phyloP scores from a whole-genome alignment of 2,329 filamentous ascomycete genomes.

The Metarhizium album region DNA sequence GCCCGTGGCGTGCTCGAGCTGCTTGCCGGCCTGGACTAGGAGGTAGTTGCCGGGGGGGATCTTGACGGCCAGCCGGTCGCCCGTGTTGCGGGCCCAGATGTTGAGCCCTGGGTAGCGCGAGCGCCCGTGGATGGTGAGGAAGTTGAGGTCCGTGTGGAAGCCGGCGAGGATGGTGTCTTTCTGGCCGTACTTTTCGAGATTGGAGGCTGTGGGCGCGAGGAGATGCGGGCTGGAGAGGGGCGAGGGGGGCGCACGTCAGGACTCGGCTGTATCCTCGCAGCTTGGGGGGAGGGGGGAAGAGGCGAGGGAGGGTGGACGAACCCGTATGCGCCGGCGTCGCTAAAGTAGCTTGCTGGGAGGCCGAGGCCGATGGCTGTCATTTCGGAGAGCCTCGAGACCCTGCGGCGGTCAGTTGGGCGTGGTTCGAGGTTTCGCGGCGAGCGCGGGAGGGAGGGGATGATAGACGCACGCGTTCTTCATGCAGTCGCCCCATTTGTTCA shows the following conservation, averaged over 20 bases:
- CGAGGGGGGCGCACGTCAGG: slow-evolving; percentile 17
- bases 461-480: slow-evolving; percentile 46
- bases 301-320: slow-evolving; percentile 13
- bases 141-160: slow-evolving; percentile 56
- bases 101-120: slow-evolving; percentile 51
- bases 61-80: slow-evolving; percentile 44
- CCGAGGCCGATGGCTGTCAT: slow-evolving; percentile 49
- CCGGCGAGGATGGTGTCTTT: slow-evolving; percentile 50
- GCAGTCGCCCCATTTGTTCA: slow-evolving; percentile 47
- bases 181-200: slow-evolving; percentile 40
- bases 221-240: slow-evolving; percentile 45
- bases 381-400: slow-evolving; percentile 44
- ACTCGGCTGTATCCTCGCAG: background rate
- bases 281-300: background rate
- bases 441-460: background rate
- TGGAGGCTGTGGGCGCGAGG: slow-evolving; percentile 49
- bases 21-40: slow-evolving; percentile 52
- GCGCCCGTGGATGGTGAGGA: slow-evolving; percentile 53
- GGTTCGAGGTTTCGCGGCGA: too few relatives aligned
- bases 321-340: slow-evolving; percentile 45
- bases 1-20: slow-evolving; percentile 50
- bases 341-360: slow-evolving; percentile 41
- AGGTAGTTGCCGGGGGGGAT: slow-evolving; percentile 48
- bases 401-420: slow-evolving; percentile 13
- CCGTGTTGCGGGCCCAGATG: slow-evolving; percentile 54